Evolutionary conservation across 2,329 filamentous ascomycete genomes (phyloP).

Genomic region (Rhynchosporium secalis): DNA sequence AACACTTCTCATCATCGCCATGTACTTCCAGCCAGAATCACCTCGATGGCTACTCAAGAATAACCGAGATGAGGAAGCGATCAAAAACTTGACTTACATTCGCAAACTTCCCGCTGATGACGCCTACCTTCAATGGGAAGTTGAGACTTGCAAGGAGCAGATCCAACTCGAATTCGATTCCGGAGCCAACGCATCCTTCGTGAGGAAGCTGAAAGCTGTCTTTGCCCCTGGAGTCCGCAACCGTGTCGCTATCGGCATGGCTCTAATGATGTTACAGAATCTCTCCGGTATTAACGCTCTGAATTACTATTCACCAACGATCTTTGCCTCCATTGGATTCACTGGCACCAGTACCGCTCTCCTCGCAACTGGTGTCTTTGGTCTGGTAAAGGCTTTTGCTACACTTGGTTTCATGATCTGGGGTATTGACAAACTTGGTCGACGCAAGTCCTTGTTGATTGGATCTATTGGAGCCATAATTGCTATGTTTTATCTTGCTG

Average conservation of each 20-base stretch:
- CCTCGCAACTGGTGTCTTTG: slow-evolving; percentile 46
- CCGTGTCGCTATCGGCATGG: slow-evolving; percentile 55
- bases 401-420: slow-evolving; percentile 28
- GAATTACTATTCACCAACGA: slow-evolving; percentile 30
- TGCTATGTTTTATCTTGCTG: slow-evolving; percentile 25
- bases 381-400: slow-evolving; percentile 33
- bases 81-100: slow-evolving; percentile 45
- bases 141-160: slow-evolving; percentile 47
- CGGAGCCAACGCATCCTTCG: slow-evolving; percentile 1
- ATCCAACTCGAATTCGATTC: slow-evolving; percentile 45
- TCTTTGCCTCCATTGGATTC: slow-evolving; percentile 40
- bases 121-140: slow-evolving; percentile 48
- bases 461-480: slow-evolving; percentile 23
- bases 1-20: slow-evolving; percentile 50
- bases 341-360: slow-evolving; percentile 43
- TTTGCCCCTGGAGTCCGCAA: slow-evolving; percentile 67
- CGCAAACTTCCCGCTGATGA: slow-evolving; percentile 47
- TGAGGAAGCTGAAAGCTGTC: slow-evolving; percentile 27
- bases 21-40: slow-evolving; percentile 61
- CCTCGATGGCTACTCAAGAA: slow-evolving; percentile 69
- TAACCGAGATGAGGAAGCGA: slow-evolving; percentile 59
- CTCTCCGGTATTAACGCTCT: slow-evolving; percentile 28
- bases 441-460: slow-evolving; percentile 26
- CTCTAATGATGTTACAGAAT: slow-evolving; percentile 38
- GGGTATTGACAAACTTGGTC: slow-evolving; percentile 28